Conservation (phyloP, 2,329 filamentous ascomycete genomes). For the Phialocephala sp. region DNA sequence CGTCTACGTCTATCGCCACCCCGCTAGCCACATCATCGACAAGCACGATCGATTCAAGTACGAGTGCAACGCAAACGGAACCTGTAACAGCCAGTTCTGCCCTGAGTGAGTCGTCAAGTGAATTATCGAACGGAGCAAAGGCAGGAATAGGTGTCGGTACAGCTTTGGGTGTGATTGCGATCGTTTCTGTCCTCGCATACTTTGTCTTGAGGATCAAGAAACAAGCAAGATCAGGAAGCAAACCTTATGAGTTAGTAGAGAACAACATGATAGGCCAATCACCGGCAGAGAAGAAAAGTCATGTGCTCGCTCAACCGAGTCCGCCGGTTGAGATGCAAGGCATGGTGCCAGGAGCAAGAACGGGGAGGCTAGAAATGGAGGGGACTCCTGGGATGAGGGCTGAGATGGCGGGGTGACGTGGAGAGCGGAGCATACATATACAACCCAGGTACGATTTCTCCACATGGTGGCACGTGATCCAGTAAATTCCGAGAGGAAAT, state of each 20-base stretch:
- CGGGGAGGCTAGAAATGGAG: not conserved
- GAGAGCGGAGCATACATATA: not conserved
- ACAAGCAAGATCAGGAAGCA: not conserved
- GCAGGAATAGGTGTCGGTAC: not conserved
- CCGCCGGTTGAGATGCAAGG: not conserved
- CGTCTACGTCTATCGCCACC: not conserved
- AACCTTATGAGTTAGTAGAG: not conserved
- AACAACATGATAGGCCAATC: not conserved
- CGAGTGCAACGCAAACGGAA: not conserved
- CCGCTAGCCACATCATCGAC: not conserved
- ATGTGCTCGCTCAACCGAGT: not conserved
- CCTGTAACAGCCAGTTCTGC: not conserved
- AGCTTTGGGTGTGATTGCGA: not conserved
- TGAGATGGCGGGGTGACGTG: not conserved
- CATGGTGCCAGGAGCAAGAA: not conserved
- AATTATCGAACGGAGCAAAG: not conserved
- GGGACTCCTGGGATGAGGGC: not conserved
- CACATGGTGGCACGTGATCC: not conserved
- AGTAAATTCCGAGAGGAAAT: not conserved
- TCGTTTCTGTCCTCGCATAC: not conserved
- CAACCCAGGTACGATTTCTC: not conserved
- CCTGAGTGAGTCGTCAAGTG: not conserved
- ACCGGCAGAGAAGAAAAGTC: not conserved
- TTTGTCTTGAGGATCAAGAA: not conserved
- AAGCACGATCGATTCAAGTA: not conserved